Base-by-base conservation (phyloP, 164 flowering plant genomes). In the Tetrastigma voinierianum region DNA sequence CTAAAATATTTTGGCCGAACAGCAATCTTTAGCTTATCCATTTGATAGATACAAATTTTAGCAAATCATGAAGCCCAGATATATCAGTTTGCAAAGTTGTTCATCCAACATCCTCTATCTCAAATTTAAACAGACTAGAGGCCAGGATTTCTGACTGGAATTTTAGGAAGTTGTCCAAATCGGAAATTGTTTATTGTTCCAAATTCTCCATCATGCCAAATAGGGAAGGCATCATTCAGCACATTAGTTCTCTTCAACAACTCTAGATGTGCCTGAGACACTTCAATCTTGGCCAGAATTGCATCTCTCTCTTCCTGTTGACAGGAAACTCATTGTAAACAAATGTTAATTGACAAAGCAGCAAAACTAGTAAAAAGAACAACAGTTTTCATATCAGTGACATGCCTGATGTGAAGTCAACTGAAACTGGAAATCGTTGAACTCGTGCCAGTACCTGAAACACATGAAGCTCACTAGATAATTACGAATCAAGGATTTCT, bases 121-220 rank as follows among this genome's bases (percentile, higher is more conserved):
- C 19, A 25, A 55, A 14, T 6, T 10, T 43, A 24, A 17, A 59
- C 25, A 11, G 9, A 60, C 12, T 2, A 44, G 16, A 49, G 16
- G 48, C n/a, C 44, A 53, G 21, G 47, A 9, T 59, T 51, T 51
- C 83, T 68, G 83, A 90, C 97, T 61, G 80, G 94, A 67, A 92
- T 79, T 76, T 88, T 92, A 57, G 99, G 91, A 75, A 92, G 97
- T 62, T 97, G 83, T 72, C 98, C 99, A 73, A 96, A 93, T 55
- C 98, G 89, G 48, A 92, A 96, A 81, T 96, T 92, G 81, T 96
- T 96, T 56, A 96, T 96, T 18, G 99, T 96, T 71, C 99, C 99
- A 80, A 96, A 96, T 53, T 92, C 99, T 65, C 97, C 97, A 80
- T 96, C 98, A 80, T 90, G 90, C 76, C 84, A 78, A 25, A 92